A percentile compares a stretch with the other conserved stretches of the same genome.
These are phyloP conservation scores for Backusella morwellensis DNA, from an alignment of 192 early-diverging fungal species.

Conservation along the genomic window DNA sequence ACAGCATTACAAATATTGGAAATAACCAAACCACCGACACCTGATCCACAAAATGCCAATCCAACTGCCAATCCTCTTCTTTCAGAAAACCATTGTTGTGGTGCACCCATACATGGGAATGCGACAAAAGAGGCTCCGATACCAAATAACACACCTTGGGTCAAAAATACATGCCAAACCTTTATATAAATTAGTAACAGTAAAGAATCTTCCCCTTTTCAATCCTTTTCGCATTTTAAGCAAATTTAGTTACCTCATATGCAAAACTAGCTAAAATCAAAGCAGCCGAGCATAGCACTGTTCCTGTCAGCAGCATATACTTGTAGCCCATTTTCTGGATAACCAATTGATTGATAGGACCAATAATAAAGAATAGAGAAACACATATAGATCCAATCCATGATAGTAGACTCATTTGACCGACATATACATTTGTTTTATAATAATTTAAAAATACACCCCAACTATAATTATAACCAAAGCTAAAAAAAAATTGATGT, in stretches of 20 bases:
- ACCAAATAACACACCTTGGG: constrained; percentile 75
- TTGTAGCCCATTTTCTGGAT: constrained; percentile 51
- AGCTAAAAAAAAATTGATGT: constrained; percentile 14
- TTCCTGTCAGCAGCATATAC: constrained; percentile 45
- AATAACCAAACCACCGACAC: constrained; percentile 70
- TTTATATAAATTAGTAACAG: constrained; percentile 8
- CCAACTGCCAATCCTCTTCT: constrained; percentile 67
- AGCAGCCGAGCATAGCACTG: constrained; percentile 35
- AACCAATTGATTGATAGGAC: constrained; percentile 30
- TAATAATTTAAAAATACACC: constrained; percentile 49
- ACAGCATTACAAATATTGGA: constrained; percentile 56
- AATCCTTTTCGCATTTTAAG: background rate
- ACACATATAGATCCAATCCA: constrained; percentile 50
- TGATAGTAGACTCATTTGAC: constrained; percentile 36
- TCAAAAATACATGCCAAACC: constrained; percentile 74
- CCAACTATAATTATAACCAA: constrained; percentile 47
- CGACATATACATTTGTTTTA: constrained; percentile 36
- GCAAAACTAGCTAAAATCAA: constrained; percentile 49
- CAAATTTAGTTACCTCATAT: background rate
- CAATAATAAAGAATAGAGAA: constrained; percentile 41
- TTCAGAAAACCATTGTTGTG: constrained; percentile 70
- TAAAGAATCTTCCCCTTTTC: background rate
- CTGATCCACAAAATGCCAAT: constrained; percentile 68
- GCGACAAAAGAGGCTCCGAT: constrained; percentile 63
- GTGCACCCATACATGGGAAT: constrained; percentile 62